phyloP scores from a whole-genome alignment of 2,329 filamentous ascomycete species.

The Colletotrichum ledebouriae region DNA sequence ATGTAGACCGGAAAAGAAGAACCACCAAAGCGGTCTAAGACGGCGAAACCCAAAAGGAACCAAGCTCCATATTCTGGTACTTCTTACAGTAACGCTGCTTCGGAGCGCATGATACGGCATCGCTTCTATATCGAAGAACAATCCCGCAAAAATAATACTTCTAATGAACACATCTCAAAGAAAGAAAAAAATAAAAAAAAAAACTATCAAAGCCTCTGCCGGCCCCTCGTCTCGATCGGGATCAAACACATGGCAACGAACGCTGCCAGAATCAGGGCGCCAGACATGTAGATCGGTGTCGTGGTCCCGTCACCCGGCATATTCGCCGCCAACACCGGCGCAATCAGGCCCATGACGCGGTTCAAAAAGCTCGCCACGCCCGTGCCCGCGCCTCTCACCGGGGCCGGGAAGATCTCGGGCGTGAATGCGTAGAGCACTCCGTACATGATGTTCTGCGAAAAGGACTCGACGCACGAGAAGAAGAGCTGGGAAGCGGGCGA shows the following conservation, averaged over 20 bases:
- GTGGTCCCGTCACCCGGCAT: constrained; percentile 70
- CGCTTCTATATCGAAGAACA: not conserved
- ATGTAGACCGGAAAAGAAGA: constrained; percentile 43
- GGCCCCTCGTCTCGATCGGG: constrained; percentile 73
- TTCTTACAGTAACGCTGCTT: no score
- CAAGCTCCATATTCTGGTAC: not conserved
- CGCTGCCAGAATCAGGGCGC: constrained; percentile 67
- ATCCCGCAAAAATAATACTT: fast-evolving
- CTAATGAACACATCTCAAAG: not conserved
- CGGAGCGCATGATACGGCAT: not conserved
- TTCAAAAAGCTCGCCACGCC: constrained; percentile 81
- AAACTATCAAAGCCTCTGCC: constrained; percentile 65
- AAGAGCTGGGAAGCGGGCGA: constrained; percentile 70
- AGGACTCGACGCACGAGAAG: constrained; percentile 77
- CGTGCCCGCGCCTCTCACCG: constrained; percentile 78
- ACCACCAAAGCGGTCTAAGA: no score
- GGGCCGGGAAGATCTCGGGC: constrained; percentile 81
- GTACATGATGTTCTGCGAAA: constrained; percentile 83
- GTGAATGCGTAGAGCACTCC: constrained; percentile 83
- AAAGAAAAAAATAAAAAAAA: not conserved
- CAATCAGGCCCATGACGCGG: constrained; percentile 74
- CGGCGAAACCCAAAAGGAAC: not conserved
- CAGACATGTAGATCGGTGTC: constrained; percentile 70
- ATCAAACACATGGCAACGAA: constrained; percentile 72
- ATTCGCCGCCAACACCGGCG: constrained; percentile 76